Evolutionary conservation across 2,329 filamentous ascomycete species (phyloP).

Genomic region (Hypoxylon sp.): DNA sequence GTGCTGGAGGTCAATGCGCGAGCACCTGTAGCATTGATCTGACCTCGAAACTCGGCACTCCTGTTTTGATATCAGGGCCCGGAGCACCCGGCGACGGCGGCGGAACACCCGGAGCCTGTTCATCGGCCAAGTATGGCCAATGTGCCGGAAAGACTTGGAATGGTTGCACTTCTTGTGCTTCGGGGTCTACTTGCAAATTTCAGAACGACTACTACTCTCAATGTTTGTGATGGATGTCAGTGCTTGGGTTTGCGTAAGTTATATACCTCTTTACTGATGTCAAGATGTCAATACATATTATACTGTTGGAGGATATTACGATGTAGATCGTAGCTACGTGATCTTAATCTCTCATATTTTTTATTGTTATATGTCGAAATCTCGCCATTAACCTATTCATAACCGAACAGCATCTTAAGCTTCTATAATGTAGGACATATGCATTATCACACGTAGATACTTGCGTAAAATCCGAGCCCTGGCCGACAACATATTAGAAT

Average conservation of each 20-base stretch:
- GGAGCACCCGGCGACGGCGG: constrained; percentile 28
- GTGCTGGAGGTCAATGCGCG: constrained; percentile 43
- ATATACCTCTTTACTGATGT: neutral
- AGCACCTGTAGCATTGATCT: constrained; percentile 56
- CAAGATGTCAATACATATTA: too few species aligned
- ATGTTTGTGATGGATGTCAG: constrained; percentile 39
- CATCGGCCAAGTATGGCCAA: constrained; percentile 47
- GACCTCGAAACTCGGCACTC: constrained; percentile 52
- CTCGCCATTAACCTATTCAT: too few species aligned
- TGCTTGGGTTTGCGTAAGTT: neutral
- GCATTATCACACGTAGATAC: neutral
- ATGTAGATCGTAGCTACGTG: too few species aligned
- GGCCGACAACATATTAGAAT: too few species aligned
- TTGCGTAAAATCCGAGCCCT: too few species aligned
- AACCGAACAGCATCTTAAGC: neutral
- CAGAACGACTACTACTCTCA: constrained; percentile 50
- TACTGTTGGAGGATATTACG: too few species aligned
- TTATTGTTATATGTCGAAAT: too few species aligned
- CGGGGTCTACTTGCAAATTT: constrained; percentile 45
- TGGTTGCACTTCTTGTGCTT: constrained; percentile 44
- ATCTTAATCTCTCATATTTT: too few species aligned
- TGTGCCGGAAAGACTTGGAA: constrained; percentile 49
- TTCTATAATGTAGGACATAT: neutral
- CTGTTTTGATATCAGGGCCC: constrained; percentile 49
- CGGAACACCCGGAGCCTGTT: constrained; percentile 34